Percentiles rank a stretch among this genome's conserved stretches.
phyloP scores from a whole-genome alignment of 1,139 yeast species.

The Arxiozyma telluris region DNA sequence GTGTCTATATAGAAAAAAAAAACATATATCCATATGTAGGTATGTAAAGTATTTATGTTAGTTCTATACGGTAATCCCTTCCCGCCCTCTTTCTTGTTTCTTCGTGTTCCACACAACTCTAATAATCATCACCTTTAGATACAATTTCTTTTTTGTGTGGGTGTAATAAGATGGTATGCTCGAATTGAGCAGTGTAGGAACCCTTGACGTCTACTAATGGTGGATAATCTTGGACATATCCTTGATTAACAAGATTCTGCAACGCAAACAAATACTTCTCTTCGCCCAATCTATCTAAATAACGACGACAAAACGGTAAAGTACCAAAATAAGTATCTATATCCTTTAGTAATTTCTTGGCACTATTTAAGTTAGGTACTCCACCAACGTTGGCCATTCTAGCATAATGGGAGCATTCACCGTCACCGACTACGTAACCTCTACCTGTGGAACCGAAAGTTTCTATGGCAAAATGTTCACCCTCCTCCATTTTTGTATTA shows the following conservation, averaged over 20 bases:
- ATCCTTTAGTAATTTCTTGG: conserved; percentile 54
- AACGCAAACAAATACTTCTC: conserved; percentile 87
- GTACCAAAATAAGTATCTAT: conserved; percentile 85
- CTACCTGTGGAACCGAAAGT: conserved; percentile 96
- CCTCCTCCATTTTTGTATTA: conserved; percentile 96
- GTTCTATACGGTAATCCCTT: no score
- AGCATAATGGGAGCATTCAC: conserved; percentile 94
- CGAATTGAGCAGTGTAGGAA: conserved; percentile 90
- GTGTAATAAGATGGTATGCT: conserved; percentile 84
- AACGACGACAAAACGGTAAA: conserved; percentile 92
- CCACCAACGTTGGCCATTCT: conserved; percentile 44
- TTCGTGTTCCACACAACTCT: conserved; percentile 4
- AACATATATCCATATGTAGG: neutral
- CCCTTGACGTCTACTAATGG: conserved; percentile 85
- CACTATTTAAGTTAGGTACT: conserved; percentile 53
- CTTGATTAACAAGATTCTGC: conserved; percentile 76
- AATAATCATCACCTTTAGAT: conserved; percentile 90
- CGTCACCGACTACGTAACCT: conserved; percentile 77
- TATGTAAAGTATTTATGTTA: neutral
- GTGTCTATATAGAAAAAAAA: neutral
- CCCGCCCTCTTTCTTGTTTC: neutral
- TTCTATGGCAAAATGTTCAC: conserved; percentile 95
- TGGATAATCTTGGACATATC: conserved; percentile 89
- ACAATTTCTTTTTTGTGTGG: conserved; percentile 92
- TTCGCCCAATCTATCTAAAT: conserved; percentile 84